Evolutionary conservation across 2,329 filamentous ascomycete genomes (phyloP).

Genomic region (Microdochium bolleyi): DNA sequence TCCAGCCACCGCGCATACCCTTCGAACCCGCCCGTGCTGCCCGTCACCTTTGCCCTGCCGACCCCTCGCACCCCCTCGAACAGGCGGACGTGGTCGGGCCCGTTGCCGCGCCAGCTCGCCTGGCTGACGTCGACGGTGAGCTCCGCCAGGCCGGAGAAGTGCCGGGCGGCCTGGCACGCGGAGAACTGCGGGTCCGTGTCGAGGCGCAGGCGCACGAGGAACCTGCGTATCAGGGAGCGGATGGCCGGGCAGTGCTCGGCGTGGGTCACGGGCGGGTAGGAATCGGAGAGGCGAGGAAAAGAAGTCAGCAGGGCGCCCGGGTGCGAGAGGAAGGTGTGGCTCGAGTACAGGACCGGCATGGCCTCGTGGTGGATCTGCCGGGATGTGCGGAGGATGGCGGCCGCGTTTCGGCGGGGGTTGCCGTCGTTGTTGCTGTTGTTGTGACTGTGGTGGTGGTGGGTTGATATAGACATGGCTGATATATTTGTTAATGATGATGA

Average conservation of each 20-base stretch:
- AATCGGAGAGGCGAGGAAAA: slow-evolving; percentile 28
- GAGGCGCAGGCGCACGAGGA: slow-evolving; percentile 30
- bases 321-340: slow-evolving; percentile 36
- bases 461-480: background rate
- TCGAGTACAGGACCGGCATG: slow-evolving; percentile 29
- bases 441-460: background rate
- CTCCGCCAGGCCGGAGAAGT: slow-evolving; percentile 28
- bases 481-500: background rate
- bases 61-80: slow-evolving; percentile 36
- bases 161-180: slow-evolving; percentile 16
- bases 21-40: slow-evolving; percentile 31
- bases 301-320: slow-evolving; percentile 25
- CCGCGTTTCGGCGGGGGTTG: slow-evolving; percentile 14
- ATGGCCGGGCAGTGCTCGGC: slow-evolving; percentile 13
- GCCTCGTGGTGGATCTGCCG: slow-evolving; percentile 32
- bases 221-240: slow-evolving; percentile 25
- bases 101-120: slow-evolving; percentile 26
- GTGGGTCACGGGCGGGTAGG: slow-evolving; percentile 21
- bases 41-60: slow-evolving; percentile 22
- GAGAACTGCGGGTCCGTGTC: slow-evolving; percentile 28
- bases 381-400: slow-evolving; percentile 30
- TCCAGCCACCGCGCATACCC: slow-evolving; percentile 33
- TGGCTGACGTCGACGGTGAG: slow-evolving; percentile 31
- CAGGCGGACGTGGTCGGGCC: slow-evolving; percentile 24
- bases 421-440: background rate